Evolutionary conservation across 441 rosid species (phyloP), one percentile per base, ranked within the genome.

Genomic region (Sinapis alba): DNA sequence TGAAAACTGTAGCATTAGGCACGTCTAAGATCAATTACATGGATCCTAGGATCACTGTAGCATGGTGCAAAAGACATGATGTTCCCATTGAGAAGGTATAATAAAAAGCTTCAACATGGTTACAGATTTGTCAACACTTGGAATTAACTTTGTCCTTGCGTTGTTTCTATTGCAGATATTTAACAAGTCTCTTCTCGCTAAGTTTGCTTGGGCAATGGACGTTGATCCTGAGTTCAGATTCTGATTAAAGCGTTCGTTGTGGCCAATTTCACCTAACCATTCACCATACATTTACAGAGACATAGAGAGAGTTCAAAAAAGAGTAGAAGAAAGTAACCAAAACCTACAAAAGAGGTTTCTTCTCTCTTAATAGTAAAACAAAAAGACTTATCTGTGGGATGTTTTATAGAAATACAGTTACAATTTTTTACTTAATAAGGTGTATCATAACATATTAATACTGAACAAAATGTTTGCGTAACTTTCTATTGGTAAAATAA

Each of bases 141-240:
- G 51, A 57, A 47, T 34, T 24, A 18, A 19, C 23, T 8, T 19
- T 6, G 50, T 59, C 11, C 6, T 27, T 2, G 2, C 12, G 50
- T 2, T 41, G 16, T 27, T 27, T 43, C 21, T 75, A 7, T 66
- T 67, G 82, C 94, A 94, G 98, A 94, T 94, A n/a, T 96, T 96
- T 84, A 92, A 90, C 82, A 96, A 94, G 85, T 90, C 98, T 77
- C 95, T 96, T 65, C 83, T 94, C 68, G 99, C 93, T 6, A 94
- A 96, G 86, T 96, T 96, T 78, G 81, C 97, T 23, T 96, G 99
- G 99, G 96, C 99, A 58, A 88, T 96, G 99, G 99, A 96, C 30
- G 98, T 90, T 28, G 98, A 94, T 57, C 98, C 99, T 10, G 89
- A 86, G 66, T 96, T 94, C 91, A 88, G 97, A 90, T 96, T 96